These are phyloP conservation scores for Paecilomyces formosus DNA, from an alignment of 2,329 filamentous ascomycete species.

Conservation along the genomic window DNA sequence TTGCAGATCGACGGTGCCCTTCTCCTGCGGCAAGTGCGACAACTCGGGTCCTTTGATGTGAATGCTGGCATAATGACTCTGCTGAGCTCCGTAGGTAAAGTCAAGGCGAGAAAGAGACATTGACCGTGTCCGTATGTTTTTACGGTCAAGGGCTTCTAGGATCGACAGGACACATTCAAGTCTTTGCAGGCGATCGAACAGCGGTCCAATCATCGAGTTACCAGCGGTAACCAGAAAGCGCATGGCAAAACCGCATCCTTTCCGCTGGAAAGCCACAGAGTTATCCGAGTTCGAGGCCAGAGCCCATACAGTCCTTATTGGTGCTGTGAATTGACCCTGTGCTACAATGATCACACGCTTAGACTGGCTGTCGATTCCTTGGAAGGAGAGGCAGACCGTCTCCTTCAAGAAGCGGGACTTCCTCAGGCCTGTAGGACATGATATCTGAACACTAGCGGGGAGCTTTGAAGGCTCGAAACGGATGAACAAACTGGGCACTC, in stretches of 20 bases:
- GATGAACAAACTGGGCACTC: conserved; percentile 28
- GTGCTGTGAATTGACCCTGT: conserved; percentile 23
- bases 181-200: conserved; percentile 30
- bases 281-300: conserved; percentile 21
- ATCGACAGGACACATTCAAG: conserved; percentile 30
- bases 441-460: conserved; percentile 21
- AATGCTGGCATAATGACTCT: conserved; percentile 22
- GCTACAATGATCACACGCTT: conserved; percentile 28
- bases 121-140: conserved; percentile 22
- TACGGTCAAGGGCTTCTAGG: conserved; percentile 25
- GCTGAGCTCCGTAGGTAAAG: conserved; percentile 26
- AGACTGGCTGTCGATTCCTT: conserved; percentile 27
- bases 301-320: conserved; percentile 17
- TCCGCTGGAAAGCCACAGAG: conserved; percentile 25
- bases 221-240: conserved; percentile 29
- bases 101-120: conserved; percentile 27
- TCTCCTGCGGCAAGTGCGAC: conserved; percentile 6
- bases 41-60: conserved; percentile 20
- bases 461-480: conserved; percentile 23
- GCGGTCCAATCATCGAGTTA: conserved; percentile 23
- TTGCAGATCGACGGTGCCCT: conserved; percentile 15
- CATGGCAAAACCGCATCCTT: conserved; percentile 28
- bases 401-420: conserved; percentile 23
- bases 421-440: conserved; percentile 17
- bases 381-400: conserved; percentile 29